Evolutionary conservation across 2,329 filamentous ascomycete species (phyloP).

Genomic region (Cordyceps javanica): DNA sequence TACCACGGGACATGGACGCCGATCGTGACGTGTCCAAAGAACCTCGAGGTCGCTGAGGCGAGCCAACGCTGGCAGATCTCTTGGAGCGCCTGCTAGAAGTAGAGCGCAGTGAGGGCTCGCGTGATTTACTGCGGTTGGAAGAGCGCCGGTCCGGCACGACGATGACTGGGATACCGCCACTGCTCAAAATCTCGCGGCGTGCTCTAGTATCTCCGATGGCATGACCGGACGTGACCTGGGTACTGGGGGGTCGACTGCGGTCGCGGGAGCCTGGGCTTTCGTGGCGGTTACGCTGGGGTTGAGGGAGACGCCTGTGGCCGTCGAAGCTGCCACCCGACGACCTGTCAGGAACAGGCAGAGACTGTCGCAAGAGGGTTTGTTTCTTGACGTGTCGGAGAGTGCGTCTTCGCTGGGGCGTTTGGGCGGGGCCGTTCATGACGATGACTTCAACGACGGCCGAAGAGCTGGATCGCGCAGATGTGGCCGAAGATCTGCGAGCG

Average conservation of each 20-base stretch:
- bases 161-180: constrained; percentile 55
- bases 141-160: constrained; percentile 54
- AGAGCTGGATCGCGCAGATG: constrained; percentile 47
- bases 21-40: constrained; percentile 11
- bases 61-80: constrained; percentile 46
- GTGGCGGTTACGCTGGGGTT: not conserved
- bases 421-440: constrained; percentile 42
- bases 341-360: constrained; percentile 7
- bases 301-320: constrained; percentile 4
- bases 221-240: constrained; percentile 33
- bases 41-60: constrained; percentile 28
- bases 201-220: constrained; percentile 36
- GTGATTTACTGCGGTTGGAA: constrained; percentile 46
- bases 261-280: not conserved
- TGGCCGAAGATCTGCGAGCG: constrained; percentile 43
- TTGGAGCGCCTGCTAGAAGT: constrained; percentile 53
- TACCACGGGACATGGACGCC: not conserved
- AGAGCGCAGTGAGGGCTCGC: constrained; percentile 52
- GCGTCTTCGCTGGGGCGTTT: constrained; percentile 39
- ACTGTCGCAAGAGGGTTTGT: constrained; percentile 38
- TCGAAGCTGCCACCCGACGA: not conserved
- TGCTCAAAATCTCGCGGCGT: constrained; percentile 53
- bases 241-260: constrained; percentile 30
- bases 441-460: constrained; percentile 55
- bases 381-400: constrained; percentile 59